Conservation (phyloP, 2,329 filamentous ascomycete species). For the Escovopsis sp. region DNA sequence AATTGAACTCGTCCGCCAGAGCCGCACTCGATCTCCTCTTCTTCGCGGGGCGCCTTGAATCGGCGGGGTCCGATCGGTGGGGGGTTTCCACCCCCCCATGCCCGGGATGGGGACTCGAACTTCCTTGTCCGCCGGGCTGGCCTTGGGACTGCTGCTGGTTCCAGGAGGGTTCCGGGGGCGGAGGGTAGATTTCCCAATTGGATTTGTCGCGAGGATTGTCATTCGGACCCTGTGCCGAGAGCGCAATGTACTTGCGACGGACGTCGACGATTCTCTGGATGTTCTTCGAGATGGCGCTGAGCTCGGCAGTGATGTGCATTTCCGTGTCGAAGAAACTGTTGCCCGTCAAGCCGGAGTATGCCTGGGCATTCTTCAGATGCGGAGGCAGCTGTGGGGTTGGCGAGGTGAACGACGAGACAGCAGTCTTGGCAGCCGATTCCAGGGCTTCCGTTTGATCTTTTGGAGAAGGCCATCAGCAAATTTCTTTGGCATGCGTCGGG, state of each 20-base stretch:
- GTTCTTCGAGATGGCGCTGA: constrained; percentile 75
- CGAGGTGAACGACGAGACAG: constrained; percentile 1
- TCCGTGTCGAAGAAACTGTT: constrained; percentile 58
- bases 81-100: no score
- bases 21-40: constrained; percentile 74
- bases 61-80: no score
- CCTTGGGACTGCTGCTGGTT: constrained; percentile 16
- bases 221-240: constrained; percentile 66
- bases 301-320: constrained; percentile 66
- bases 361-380: constrained; percentile 25
- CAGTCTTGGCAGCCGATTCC: constrained; percentile 1
- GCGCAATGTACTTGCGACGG: constrained; percentile 71
- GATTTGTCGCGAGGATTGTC: constrained; percentile 82
- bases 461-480: constrained; percentile 1
- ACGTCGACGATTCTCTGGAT: constrained; percentile 82
- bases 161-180: constrained; percentile 86
- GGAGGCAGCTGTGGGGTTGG: background rate
- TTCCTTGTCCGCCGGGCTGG: constrained; percentile 1
- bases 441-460: constrained; percentile 6
- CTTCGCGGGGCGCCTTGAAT: constrained; percentile 37
- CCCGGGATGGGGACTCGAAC: background rate
- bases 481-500: background rate
- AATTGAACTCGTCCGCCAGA: constrained; percentile 71
- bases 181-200: constrained; percentile 78
- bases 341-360: constrained; percentile 35